Evolutionary conservation across 768 basidiomycete genomes (phyloP), one percentile per base, ranked within the genome.

Genomic region (Phanerodontia chrysosporium): DNA sequence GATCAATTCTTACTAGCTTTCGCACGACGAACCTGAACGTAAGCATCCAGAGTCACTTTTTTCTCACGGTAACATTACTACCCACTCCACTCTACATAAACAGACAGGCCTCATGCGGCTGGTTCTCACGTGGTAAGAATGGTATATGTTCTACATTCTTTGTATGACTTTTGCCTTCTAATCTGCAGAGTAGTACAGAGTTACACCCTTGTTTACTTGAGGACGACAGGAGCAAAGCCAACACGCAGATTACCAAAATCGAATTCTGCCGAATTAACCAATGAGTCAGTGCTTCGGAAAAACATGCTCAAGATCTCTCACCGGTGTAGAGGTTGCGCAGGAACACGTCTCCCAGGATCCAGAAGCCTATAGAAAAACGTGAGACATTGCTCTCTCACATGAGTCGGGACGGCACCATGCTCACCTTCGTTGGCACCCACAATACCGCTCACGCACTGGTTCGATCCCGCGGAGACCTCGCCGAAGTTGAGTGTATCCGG

Each of bases 401-500:
- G 8, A 4, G 18, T 18, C 8, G 18, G 6, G 18, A 7, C 4
- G 18, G 4, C 18, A 18, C 16, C 18, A 3, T 53, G 9, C 52
- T 42, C 6, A 53, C 52, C 52, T 22, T 53, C 49, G 39, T 35
- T 7, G 5, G 12, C 25, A 13, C 48, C 66, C 30, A 65, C 72
- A 51, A 79, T 63, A 24, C 73, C 75, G 27, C 72, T 74, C 7
- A 78, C 57, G 52, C 78, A 79, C 29, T 73, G 61, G 5, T 61
- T 63, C 12, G 72, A 72, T 52, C 71, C 71, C 2, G 49, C 25
- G 5, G 63, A 65, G 51, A 70, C 59, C 2, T 63, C 66, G 6
- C 80, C 83, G 13, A 82, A 69, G 68, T 79, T 82, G 68, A 80
- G 74, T 14, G 65, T 70, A 4, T 66, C 69, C 21, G 72, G 24